Conservation (phyloP, 768 basidiomycete species). For the Leccinum rimulosum region DNA sequence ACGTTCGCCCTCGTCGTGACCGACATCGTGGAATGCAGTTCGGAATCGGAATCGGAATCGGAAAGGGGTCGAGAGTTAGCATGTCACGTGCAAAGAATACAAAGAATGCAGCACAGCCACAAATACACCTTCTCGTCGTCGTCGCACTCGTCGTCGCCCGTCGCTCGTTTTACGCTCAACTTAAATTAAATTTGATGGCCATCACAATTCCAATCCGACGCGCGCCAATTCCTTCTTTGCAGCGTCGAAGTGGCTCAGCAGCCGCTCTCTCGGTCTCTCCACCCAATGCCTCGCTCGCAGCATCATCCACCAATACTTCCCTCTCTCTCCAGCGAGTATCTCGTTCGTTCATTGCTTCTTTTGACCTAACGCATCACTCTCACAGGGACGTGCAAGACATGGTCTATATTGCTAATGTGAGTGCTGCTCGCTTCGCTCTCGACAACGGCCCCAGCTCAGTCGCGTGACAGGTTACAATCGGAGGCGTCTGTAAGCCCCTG, state of each 20-base stretch:
- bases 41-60: not conserved
- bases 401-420: conserved; percentile 75
- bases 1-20: conserved; percentile 59
- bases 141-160: not conserved
- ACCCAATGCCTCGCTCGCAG: conserved; percentile 6
- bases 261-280: conserved; percentile 18
- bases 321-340: conserved; percentile 28
- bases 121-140: not conserved
- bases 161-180: not conserved
- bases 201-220: conserved; percentile 48
- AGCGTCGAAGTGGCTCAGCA: conserved; percentile 37
- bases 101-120: conserved; percentile 17
- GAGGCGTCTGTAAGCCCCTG: conserved; percentile 48
- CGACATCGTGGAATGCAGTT: conserved; percentile 28
- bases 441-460: not conserved
- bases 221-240: conserved; percentile 34
- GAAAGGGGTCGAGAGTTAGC: not conserved
- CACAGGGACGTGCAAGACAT: conserved; percentile 75
- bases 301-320: conserved; percentile 4
- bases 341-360: not conserved
- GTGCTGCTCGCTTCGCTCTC: conserved; percentile 22
- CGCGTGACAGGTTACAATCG: conserved; percentile 58
- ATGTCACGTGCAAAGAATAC: conserved; percentile 7
- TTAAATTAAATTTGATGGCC: conserved; percentile 33
- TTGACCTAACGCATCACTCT: conserved; percentile 16